phyloP scores from a whole-genome alignment of 352 stramenopile genomes.

The Pythium aristosporum region DNA sequence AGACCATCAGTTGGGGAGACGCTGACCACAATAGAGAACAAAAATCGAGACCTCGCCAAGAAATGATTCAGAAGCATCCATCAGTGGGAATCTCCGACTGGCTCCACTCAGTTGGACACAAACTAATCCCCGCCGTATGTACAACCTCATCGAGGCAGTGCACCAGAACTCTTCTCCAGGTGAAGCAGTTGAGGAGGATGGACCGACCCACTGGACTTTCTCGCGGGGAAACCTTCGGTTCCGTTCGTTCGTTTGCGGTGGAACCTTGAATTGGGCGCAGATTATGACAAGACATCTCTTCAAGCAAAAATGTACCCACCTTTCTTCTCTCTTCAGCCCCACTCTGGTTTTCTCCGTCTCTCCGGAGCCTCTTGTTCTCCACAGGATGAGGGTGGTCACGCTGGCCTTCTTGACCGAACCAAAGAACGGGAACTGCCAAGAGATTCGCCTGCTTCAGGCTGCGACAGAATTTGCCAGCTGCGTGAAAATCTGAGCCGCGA shows the following conservation, averaged over 20 bases:
- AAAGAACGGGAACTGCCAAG: background rate
- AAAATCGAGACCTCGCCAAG: background rate
- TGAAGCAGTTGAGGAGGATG: background rate
- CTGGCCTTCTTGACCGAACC: background rate
- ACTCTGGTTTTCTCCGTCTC: background rate
- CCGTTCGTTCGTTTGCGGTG: background rate
- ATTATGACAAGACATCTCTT: background rate
- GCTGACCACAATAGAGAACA: background rate
- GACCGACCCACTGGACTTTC: background rate
- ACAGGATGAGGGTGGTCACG: background rate
- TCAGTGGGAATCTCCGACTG: no score
- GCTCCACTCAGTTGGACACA: background rate
- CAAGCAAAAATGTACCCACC: background rate
- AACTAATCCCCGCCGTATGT: background rate
- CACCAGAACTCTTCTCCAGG: no score
- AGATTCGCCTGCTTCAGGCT: conserved; percentile 10
- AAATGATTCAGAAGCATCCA: no score
- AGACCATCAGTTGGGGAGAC: background rate
- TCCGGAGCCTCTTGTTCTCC: background rate
- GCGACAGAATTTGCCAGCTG: conserved; percentile 27
- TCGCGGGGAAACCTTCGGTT: background rate
- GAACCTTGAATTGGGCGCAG: background rate
- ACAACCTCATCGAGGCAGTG: no score
- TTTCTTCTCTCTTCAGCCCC: background rate
- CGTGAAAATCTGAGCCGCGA: conserved; percentile 48